phyloP scores from a whole-genome alignment of 2,329 filamentous ascomycete genomes.

The Paraconiothyrium brasiliense region DNA sequence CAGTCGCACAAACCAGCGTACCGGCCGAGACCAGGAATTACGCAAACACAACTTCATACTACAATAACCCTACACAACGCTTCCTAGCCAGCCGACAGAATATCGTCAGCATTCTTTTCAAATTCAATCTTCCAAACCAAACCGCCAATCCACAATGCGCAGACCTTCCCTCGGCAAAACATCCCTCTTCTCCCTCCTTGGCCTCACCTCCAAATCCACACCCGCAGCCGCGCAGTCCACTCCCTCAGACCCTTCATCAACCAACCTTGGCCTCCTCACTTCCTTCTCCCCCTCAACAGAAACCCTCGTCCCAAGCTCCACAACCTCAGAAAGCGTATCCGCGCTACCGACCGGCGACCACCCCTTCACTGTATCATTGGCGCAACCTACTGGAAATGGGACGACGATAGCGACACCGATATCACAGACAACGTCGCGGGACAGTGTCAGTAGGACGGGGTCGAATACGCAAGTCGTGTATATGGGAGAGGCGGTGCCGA shows the following conservation, averaged over 20 bases:
- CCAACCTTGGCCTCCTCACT: background rate
- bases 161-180: constrained; percentile 11
- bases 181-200: constrained; percentile 22
- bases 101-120: background rate
- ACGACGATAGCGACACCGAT: constrained; percentile 8
- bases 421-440: background rate
- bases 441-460: background rate
- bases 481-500: constrained; percentile 13
- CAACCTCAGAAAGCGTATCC: background rate
- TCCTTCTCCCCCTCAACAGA: constrained; percentile 13
- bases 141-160: constrained; percentile 13
- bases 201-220: constrained; percentile 11
- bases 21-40: background rate
- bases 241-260: background rate
- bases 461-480: constrained; percentile 13
- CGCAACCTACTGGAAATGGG: constrained; percentile 6
- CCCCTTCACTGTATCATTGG: constrained; percentile 1
- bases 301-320: constrained; percentile 5
- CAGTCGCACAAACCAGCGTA: background rate
- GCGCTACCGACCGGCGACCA: background rate
- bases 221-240: constrained; percentile 14
- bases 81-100: background rate
- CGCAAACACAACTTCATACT: background rate
- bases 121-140: background rate
- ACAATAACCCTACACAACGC: background rate